Evolutionary conservation across 2,329 filamentous ascomycete species (phyloP).

Genomic region (Coniochaeta sp.): DNA sequence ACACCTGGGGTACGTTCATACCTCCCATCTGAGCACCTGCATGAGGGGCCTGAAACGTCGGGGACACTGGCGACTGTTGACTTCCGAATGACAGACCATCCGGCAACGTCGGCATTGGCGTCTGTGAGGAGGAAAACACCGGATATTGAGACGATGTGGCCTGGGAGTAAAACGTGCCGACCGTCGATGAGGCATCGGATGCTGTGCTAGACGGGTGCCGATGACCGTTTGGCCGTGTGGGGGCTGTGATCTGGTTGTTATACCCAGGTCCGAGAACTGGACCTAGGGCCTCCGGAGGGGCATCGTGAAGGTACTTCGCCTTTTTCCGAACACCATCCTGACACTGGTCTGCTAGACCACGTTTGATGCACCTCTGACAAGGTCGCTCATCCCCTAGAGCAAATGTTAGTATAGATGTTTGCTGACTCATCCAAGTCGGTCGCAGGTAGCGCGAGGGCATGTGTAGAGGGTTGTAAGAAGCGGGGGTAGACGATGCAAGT

Average conservation of each 20-base stretch:
- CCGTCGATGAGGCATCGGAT: conserved; percentile 35
- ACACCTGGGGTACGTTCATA: conserved; percentile 41
- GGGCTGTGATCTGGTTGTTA: conserved; percentile 28
- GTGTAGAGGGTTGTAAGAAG: neutral
- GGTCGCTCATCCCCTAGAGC: conserved; percentile 82
- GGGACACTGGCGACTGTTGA: conserved; percentile 67
- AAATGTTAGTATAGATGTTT: conserved; percentile 17
- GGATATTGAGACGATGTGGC: conserved; percentile 38
- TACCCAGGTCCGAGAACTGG: conserved; percentile 72
- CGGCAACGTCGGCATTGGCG: conserved; percentile 35
- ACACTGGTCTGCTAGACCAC: conserved; percentile 81
- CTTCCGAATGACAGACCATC: conserved; percentile 49
- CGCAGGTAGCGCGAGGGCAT: neutral
- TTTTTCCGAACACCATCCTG: conserved; percentile 97
- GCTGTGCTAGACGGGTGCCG: conserved; percentile 38
- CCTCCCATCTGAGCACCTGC: conserved; percentile 33
- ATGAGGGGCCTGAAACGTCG: conserved; percentile 57
- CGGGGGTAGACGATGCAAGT: neutral
- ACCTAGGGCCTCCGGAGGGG: conserved; percentile 78
- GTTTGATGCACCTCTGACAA: conserved; percentile 89
- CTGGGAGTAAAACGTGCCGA: conserved; percentile 38
- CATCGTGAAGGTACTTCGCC: conserved; percentile 97
- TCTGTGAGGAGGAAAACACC: conserved; percentile 39
- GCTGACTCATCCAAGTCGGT: neutral
- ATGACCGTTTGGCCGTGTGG: conserved; percentile 34